Evolutionary conservation across 495 filamentous ascomycete species (phyloP).

Genomic region (Hypoxylon crocopeplum): DNA sequence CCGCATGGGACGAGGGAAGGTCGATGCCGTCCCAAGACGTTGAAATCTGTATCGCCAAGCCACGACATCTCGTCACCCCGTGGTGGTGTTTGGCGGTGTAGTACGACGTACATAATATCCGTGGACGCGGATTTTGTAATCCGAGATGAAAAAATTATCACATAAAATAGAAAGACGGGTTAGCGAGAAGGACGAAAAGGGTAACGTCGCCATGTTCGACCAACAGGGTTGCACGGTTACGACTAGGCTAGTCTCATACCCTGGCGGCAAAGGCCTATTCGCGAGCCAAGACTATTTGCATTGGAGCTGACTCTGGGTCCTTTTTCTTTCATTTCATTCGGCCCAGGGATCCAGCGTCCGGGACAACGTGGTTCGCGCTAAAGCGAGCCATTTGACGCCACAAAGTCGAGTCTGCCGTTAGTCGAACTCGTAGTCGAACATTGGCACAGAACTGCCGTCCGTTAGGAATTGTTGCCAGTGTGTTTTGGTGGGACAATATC

Average conservation of each 20-base stretch:
- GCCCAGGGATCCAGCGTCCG: slow-evolving; percentile 18
- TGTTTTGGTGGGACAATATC: slow-evolving; percentile 25
- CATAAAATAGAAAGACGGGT: background rate
- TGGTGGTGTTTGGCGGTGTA: slow-evolving; percentile 9
- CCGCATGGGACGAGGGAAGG: slow-evolving; percentile 23
- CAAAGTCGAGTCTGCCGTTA: slow-evolving; percentile 13
- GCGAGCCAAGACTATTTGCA: slow-evolving; percentile 24
- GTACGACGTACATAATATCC: slow-evolving; percentile 5
- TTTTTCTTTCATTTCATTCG: slow-evolving; percentile 21
- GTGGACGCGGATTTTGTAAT: background rate
- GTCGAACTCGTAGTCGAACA: slow-evolving; percentile 13
- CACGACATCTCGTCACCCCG: slow-evolving; percentile 8
- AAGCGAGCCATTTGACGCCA: slow-evolving; percentile 32
- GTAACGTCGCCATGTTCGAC: slow-evolving; percentile 3
- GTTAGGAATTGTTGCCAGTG: slow-evolving; percentile 13
- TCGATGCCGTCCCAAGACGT: slow-evolving; percentile 23
- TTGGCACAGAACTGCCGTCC: slow-evolving; percentile 18
- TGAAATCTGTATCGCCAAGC: slow-evolving; percentile 27
- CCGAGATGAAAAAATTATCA: background rate
- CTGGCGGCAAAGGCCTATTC: slow-evolving; percentile 23
- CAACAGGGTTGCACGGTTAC: slow-evolving; percentile 4
- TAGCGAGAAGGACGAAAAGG: background rate
- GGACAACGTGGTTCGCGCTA: slow-evolving; percentile 33
- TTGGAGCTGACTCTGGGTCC: slow-evolving; percentile 26
- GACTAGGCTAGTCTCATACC: background rate